A percentile compares a stretch with the other conserved stretches of the same genome.
Conservation (phyloP, 2,329 filamentous ascomycete species). For the Xylariomycetidae sp. region DNA sequence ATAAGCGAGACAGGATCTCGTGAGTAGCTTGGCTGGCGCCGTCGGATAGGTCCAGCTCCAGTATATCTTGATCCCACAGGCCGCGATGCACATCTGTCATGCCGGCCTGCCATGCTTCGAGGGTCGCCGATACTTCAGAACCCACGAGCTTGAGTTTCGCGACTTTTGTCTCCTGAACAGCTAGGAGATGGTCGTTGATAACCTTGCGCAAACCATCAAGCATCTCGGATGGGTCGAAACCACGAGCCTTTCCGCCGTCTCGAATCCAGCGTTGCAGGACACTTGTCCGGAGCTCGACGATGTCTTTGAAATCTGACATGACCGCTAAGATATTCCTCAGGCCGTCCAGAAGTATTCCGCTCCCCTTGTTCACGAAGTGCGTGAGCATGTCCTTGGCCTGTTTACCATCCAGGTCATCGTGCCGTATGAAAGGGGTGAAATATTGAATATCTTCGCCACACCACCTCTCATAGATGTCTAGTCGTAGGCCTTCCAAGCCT, state of each 20-base stretch:
- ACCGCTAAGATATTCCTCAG: constrained; percentile 55
- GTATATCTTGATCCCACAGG: constrained; percentile 64
- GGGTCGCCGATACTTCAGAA: constrained; percentile 55
- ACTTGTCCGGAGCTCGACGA: constrained; percentile 65
- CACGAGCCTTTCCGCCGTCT: constrained; percentile 58
- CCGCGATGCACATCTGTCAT: constrained; percentile 45
- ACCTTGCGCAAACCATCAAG: constrained; percentile 63
- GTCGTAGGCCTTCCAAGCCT: constrained; percentile 62
- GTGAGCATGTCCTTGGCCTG: constrained; percentile 58
- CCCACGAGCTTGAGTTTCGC: constrained; percentile 61
- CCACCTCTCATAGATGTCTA: constrained; percentile 77
- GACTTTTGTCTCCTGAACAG: constrained; percentile 60
- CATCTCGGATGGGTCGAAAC: constrained; percentile 64
- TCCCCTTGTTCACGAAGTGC: constrained; percentile 59
- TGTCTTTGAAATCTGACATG: constrained; percentile 61
- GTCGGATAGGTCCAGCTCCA: constrained; percentile 60
- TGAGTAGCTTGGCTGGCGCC: constrained; percentile 66
- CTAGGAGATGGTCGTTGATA: constrained; percentile 64
- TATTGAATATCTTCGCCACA: constrained; percentile 76
- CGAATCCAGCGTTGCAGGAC: constrained; percentile 73
- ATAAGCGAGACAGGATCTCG: constrained; percentile 62
- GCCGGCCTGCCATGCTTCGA: constrained; percentile 56
- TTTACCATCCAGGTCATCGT: constrained; percentile 65
- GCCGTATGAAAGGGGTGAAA: constrained; percentile 82
- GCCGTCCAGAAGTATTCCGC: constrained; percentile 56